Base-by-base conservation (phyloP, 495 filamentous ascomycete species). In the Articulospora tetracladia region DNA sequence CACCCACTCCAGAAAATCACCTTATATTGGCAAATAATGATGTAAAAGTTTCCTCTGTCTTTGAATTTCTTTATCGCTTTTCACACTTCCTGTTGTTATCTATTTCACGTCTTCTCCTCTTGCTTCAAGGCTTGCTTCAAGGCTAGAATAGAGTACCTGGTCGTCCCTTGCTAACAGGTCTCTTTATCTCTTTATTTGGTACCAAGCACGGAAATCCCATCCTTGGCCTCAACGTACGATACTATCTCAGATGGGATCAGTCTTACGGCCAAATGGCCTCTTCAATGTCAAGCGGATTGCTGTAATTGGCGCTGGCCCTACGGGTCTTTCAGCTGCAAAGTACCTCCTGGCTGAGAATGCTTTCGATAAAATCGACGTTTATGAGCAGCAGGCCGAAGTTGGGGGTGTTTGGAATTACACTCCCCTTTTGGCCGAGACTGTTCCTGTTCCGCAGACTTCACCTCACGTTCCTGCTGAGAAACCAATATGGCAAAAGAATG, bases 341-440 rank as follows among this genome's bases (percentile, higher is more conserved):
- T 91, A 90, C 62, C 76, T 97, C 19, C 71, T 85, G 3, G 90
- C 88, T 27, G 90, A 97, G 65, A 79, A 80, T 48, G 74, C 73
- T 17, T 95, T 96, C 61, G 71, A 82, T 26, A 80, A 68, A 26
- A 88, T 97, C 57, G 83, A 85, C 64, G 75, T 97, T 50, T 94
- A 86, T 66, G 93, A 98, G 68, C 91, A 95, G 70, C 86, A 90
- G 61, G 73, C 73, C 51, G 79, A 82, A 13, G 79, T 85, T 4
- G 93, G 91, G 53, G 93, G 93, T 3, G 82, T 90, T 4, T 98
- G 93, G 93, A 87, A 94, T 64, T 89, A 87, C 67, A 84, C 78
- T 44, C 72, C 75, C 1, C 62, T 70, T 49, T 59, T 58, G 10
- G 39, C 23, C 1, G 62, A 61, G 15, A 22, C 11, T 10, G 26